Base-by-base conservation (phyloP, 345 rosid genomes). In the Gossypium raimondii region DNA sequence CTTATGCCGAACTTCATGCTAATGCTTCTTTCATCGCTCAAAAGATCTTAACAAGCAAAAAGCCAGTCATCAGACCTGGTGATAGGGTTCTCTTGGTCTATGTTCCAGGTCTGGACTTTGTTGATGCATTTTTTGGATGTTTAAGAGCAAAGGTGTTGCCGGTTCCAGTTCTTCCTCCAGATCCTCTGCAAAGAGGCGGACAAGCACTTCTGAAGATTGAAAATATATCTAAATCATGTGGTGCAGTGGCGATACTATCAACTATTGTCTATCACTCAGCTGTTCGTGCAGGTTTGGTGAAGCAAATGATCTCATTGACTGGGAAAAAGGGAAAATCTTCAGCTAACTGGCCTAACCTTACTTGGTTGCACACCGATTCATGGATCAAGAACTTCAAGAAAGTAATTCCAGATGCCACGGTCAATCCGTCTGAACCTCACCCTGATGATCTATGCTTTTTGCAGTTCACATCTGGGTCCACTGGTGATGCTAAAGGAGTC, bases 401-500 rank as follows among this genome's bases (percentile, higher is more conserved):
- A 71, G 60, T 56, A 73, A 57, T n/a, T 75, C 64, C 67, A 60
- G 68, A n/a, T 63, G 70, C 59, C 13, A 55, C 38, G 24, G 70
- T 17, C 34, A 43, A 47, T 73, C 43, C 69, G 4, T 34, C 77
- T 51, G 91, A 80, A 72, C 72, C 91, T 53, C 76, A 71, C 44
- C 81, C 86, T 0, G 75, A 78, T 58, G 90, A 89, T 78, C 67
- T 89, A 25, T 86, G 90, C 67, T 87, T 89, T 73, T 80, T 89
- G 70, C 93, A 89, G 57, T 89, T 87, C 78, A 89, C 93, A 27
- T 89, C 90, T 27, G 93, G 91, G 9, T 89, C 93, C 20, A 89
- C 91, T 0, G 91, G 91, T 22, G 93, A 87, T 81, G 91, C 91
- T 44, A 89, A 87, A 76, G 91, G 93, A 17, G 93, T 89, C 45